Evolutionary conservation across 1,284 basidiomycete genomes (phyloP).

Genomic region (Ganoderma meredithae): DNA sequence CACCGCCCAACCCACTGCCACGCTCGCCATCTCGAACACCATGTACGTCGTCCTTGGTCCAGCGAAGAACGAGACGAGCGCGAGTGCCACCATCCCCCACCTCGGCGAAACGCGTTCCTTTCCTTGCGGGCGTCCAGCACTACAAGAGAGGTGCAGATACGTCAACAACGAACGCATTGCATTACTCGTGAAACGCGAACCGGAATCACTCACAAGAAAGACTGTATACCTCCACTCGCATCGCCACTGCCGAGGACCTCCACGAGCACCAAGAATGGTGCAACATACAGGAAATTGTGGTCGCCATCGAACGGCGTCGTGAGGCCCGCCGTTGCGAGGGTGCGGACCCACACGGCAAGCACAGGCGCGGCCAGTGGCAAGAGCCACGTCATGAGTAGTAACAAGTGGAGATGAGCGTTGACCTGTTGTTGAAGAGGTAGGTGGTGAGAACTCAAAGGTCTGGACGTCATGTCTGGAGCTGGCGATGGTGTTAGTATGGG

Average conservation of each 20-base stretch:
- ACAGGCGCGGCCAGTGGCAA: constrained; percentile 84
- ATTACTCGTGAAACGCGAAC: background rate
- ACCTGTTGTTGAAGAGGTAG: constrained; percentile 29
- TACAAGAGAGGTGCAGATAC: constrained; percentile 8
- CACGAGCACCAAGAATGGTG: constrained; percentile 71
- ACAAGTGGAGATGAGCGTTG: constrained; percentile 64
- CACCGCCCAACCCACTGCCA: constrained; percentile 36
- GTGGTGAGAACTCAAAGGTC: background rate
- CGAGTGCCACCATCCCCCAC: constrained; percentile 52
- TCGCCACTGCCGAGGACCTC: constrained; percentile 49
- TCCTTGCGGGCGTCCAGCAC: constrained; percentile 4
- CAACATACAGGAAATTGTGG: constrained; percentile 73
- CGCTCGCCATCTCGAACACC: constrained; percentile 58
- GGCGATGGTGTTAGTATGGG: background rate
- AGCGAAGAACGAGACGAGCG: constrained; percentile 58
- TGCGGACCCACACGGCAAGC: constrained; percentile 91
- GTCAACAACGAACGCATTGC: constrained; percentile 6
- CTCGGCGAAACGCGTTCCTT: constrained; percentile 27
- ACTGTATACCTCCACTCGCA: constrained; percentile 24
- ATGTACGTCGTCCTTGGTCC: constrained; percentile 68
- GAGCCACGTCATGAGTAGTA: constrained; percentile 86
- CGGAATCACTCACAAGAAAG: constrained; percentile 19
- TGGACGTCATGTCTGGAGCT: background rate
- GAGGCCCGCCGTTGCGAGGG: constrained; percentile 75
- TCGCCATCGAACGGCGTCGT: constrained; percentile 81